Evolutionary conservation across 495 filamentous ascomycete species (phyloP).

Genomic region (Halenospora varia): DNA sequence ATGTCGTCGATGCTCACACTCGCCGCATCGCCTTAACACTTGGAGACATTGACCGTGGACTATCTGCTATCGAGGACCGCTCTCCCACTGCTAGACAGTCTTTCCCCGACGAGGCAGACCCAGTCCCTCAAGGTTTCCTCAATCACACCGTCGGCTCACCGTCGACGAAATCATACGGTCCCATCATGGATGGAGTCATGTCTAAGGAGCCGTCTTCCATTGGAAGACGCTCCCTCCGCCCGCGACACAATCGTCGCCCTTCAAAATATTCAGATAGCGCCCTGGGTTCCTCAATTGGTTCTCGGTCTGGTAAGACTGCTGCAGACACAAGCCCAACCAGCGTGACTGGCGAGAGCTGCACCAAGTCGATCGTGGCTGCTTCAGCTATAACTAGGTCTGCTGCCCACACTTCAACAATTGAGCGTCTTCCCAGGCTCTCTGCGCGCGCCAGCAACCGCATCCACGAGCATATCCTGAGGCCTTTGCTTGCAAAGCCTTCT

Average conservation of each 20-base stretch:
- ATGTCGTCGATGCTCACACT: conserved; percentile 52
- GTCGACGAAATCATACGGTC: conserved; percentile 21
- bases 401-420: conserved; percentile 31
- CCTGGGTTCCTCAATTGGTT: conserved; percentile 50
- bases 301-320: conserved; percentile 32
- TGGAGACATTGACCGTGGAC: conserved; percentile 47
- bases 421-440: conserved; percentile 40
- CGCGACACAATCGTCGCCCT: conserved; percentile 41
- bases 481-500: conserved; percentile 41
- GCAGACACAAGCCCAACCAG: conserved; percentile 14
- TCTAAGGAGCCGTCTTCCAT: conserved; percentile 19
- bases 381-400: conserved; percentile 47
- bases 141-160: conserved; percentile 37
- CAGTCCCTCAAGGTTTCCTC: conserved; percentile 47
- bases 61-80: conserved; percentile 30
- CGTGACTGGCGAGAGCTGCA: conserved; percentile 26
- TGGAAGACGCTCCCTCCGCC: conserved; percentile 35
- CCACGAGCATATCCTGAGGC: conserved; percentile 47
- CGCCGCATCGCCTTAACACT: conserved; percentile 49
- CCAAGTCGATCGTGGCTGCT: conserved; percentile 27
- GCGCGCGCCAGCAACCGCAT: conserved; percentile 49
- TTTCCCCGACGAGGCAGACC: conserved; percentile 43
- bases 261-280: conserved; percentile 59
- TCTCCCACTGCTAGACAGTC: conserved; percentile 25
- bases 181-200: conserved; percentile 32